A percentile compares a stretch with the other conserved stretches of the same genome.
Conservation (phyloP, 2,329 filamentous ascomycete species). For the Trichoderma harzianum region DNA sequence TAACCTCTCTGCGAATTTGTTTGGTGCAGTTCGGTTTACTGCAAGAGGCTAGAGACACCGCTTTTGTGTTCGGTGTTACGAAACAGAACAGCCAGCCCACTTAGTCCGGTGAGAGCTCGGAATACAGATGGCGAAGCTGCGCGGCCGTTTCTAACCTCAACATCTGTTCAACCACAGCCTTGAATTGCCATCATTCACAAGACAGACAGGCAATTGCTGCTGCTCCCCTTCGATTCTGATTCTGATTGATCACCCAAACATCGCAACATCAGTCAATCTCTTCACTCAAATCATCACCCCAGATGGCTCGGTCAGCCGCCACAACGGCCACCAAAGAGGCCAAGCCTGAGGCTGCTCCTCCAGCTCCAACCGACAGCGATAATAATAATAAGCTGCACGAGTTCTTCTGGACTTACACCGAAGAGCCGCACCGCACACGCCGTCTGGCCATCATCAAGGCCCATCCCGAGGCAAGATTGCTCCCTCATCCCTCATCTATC, state of each 20-base stretch:
- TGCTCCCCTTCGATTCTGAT: background rate
- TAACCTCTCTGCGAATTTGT: background rate
- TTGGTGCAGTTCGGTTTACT: background rate
- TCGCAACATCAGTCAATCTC: too few species aligned
- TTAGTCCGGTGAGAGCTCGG: background rate
- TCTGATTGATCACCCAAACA: background rate
- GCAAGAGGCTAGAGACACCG: conserved; percentile 10
- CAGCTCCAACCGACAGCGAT: conserved; percentile 21
- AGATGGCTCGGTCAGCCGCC: conserved; percentile 20
- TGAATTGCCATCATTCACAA: background rate
- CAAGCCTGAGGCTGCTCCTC: conserved; percentile 26
- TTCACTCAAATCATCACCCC: too few species aligned
- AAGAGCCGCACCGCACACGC: conserved; percentile 91
- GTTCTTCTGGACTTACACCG: conserved; percentile 99
- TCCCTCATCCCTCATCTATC: background rate
- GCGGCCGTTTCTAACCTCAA: background rate
- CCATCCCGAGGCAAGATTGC: conserved; percentile 72
- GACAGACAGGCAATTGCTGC: background rate
- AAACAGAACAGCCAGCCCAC: background rate
- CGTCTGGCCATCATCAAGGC: conserved; percentile 95
- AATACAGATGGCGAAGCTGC: background rate
- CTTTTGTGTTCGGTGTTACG: background rate
- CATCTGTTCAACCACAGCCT: background rate
- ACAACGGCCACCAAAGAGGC: conserved; percentile 33
- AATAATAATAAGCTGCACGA: conserved; percentile 36